Conservation (phyloP, 225 moss, liverwort and hornwort genomes). For the Takakia lepidozioides region DNA sequence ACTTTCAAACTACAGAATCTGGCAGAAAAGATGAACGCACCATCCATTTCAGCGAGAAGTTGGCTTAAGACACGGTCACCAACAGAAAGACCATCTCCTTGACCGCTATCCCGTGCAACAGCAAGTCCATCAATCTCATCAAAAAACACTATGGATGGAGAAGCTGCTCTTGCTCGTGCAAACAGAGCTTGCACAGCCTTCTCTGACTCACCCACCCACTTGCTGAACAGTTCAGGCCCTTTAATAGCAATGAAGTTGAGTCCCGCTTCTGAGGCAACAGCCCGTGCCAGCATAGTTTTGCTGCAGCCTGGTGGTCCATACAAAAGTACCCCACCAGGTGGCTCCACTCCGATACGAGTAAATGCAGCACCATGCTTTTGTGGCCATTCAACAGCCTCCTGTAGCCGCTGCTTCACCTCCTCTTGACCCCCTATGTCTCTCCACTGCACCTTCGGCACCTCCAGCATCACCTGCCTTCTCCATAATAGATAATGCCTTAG, state of each 20-base stretch:
- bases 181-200: constrained; percentile 79
- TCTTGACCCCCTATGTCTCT: constrained; percentile 89
- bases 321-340: constrained; percentile 79
- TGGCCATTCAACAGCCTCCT: constrained; percentile 95
- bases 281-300: constrained; percentile 94
- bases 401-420: constrained; percentile 81
- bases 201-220: constrained; percentile 98
- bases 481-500: background rate
- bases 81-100: constrained; percentile 64
- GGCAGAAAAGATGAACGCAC: constrained; percentile 19
- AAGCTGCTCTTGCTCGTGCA: constrained; percentile 68
- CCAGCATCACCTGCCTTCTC: constrained; percentile 68
- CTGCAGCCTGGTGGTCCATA: constrained; percentile 97
- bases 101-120: constrained; percentile 55
- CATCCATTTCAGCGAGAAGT: constrained; percentile 94
- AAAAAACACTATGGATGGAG: constrained; percentile 91
- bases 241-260: constrained; percentile 89
- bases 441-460: constrained; percentile 94
- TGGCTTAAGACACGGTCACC: constrained; percentile 98
- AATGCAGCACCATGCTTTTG: constrained; percentile 73
- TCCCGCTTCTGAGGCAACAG: constrained; percentile 89
- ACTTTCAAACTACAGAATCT: background rate
- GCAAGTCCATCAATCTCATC: constrained; percentile 97
- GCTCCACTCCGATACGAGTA: constrained; percentile 61
- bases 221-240: constrained; percentile 95